These are phyloP conservation scores for Beauveria sp. DNA, from an alignment of 2,329 filamentous ascomycete genomes.

Conservation along the genomic window DNA sequence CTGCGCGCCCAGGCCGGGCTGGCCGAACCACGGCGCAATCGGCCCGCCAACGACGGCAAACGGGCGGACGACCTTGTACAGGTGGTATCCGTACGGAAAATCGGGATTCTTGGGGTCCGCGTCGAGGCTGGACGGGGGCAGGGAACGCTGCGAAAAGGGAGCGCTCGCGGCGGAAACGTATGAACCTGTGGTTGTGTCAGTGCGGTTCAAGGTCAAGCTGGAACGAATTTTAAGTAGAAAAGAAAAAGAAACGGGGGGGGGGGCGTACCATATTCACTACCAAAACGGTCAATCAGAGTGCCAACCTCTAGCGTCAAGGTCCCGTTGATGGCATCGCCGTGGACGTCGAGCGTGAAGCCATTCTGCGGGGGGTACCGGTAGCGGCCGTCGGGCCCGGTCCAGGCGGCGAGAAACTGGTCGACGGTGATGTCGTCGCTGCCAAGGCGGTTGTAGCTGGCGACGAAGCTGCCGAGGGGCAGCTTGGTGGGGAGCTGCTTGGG, in stretches of 20 bases:
- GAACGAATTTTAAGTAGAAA: background rate
- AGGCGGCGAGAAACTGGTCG: conserved; percentile 30
- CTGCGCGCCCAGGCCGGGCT: conserved; percentile 37
- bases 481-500: conserved; percentile 26
- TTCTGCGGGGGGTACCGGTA: conserved; percentile 32
- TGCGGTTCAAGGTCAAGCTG: background rate
- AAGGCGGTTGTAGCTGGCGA: conserved; percentile 29
- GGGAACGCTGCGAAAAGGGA: conserved; percentile 37
- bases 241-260: no score
- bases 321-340: conserved; percentile 30
- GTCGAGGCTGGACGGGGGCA: conserved; percentile 38
- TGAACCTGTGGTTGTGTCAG: conserved; percentile 13
- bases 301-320: conserved; percentile 32
- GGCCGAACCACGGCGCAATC: conserved; percentile 42
- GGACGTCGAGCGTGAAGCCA: conserved; percentile 33
- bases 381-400: conserved; percentile 20
- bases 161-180: conserved; percentile 36
- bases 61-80: conserved; percentile 35
- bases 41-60: conserved; percentile 35
- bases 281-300: conserved; percentile 41
- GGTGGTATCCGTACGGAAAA: conserved; percentile 41
- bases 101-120: conserved; percentile 22
- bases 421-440: conserved; percentile 20
- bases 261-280: conserved; percentile 31
- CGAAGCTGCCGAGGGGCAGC: conserved; percentile 24